These are phyloP conservation scores for Scleroderma bovista DNA, from an alignment of 768 basidiomycete species.

Conservation along the genomic window DNA sequence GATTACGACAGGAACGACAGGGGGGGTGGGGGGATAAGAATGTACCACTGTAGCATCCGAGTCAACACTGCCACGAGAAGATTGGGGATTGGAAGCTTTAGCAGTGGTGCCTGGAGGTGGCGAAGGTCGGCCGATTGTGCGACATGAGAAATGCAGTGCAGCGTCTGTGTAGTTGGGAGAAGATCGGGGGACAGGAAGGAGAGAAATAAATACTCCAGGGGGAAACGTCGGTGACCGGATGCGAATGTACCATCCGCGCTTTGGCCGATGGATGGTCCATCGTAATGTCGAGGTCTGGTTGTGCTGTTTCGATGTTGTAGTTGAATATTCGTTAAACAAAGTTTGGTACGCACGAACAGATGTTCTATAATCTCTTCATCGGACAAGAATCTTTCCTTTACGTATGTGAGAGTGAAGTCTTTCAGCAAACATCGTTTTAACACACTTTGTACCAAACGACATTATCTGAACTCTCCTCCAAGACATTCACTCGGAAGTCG, in stretches of 20 bases:
- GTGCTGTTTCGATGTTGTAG: conserved; percentile 38
- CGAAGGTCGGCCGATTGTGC: conserved; percentile 36
- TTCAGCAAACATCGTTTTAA: not conserved
- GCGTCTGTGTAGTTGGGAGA: conserved; percentile 48
- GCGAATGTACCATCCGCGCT: conserved; percentile 82
- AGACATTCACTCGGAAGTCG: conserved; percentile 63
- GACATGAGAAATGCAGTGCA: conserved; percentile 46
- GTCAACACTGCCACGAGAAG: conserved; percentile 22
- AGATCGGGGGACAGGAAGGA: conserved; percentile 43
- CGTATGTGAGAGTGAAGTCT: conserved; percentile 7
- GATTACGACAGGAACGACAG: conserved; percentile 26
- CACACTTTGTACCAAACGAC: conserved; percentile 74
- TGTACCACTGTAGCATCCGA: conserved; percentile 37
- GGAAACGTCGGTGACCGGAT: conserved; percentile 68
- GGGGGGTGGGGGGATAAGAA: conserved; percentile 56
- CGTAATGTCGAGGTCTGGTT: conserved; percentile 58
- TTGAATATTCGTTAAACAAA: not conserved
- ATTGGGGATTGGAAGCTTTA: conserved; percentile 8
- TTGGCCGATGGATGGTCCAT: conserved; percentile 77
- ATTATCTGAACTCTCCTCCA: conserved; percentile 48
- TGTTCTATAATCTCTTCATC: conserved; percentile 76
- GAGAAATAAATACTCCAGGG: conserved; percentile 49
- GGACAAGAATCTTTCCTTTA: conserved; percentile 66
- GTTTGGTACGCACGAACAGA: conserved; percentile 48
- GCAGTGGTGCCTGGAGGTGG: conserved; percentile 9